These are phyloP conservation scores for Tetrahymena elliotti DNA, from an alignment of 73 alveolate species.

Conservation along the genomic window DNA sequence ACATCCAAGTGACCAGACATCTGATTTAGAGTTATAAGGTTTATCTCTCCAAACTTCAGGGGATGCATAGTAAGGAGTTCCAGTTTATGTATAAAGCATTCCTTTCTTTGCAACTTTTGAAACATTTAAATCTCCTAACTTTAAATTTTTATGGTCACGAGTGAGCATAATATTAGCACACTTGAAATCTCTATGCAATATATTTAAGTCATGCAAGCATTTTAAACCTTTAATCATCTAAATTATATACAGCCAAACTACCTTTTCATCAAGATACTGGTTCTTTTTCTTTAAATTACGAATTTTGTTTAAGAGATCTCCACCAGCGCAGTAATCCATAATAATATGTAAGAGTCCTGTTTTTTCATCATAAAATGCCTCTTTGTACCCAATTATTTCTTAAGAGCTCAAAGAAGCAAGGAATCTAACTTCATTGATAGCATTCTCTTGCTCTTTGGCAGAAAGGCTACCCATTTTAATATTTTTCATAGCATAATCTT, in stretches of 20 bases:
- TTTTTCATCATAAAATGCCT: constrained; percentile 37
- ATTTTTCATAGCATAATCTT: constrained; percentile 44
- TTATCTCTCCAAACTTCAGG: constrained; percentile 96
- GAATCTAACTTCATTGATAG: constrained; percentile 41
- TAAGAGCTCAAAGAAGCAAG: constrained; percentile 19
- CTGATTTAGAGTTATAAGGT: constrained; percentile 89
- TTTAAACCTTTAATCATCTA: constrained; percentile 75
- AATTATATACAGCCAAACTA: constrained; percentile 62
- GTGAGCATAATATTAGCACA: constrained; percentile 84
- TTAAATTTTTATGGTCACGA: constrained; percentile 44
- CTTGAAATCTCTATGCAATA: constrained; percentile 84
- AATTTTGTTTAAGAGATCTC: constrained; percentile 63
- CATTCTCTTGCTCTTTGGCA: constrained; percentile 35
- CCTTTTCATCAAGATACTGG: constrained; percentile 44
- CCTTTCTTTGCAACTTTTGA: constrained; percentile 57
- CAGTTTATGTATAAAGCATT: constrained; percentile 70
- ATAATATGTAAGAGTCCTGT: constrained; percentile 43
- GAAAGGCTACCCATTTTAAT: constrained; percentile 18
- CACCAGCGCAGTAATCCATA: constrained; percentile 77
- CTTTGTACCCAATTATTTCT: constrained; percentile 37
- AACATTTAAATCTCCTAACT: constrained; percentile 71
- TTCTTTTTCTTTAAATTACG: constrained; percentile 36
- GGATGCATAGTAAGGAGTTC: constrained; percentile 81
- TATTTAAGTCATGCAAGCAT: constrained; percentile 74
- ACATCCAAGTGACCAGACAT: constrained; percentile 94